Evolutionary conservation across 305 asterid species (phyloP).

Genomic region (Fraxinus platypoda): DNA sequence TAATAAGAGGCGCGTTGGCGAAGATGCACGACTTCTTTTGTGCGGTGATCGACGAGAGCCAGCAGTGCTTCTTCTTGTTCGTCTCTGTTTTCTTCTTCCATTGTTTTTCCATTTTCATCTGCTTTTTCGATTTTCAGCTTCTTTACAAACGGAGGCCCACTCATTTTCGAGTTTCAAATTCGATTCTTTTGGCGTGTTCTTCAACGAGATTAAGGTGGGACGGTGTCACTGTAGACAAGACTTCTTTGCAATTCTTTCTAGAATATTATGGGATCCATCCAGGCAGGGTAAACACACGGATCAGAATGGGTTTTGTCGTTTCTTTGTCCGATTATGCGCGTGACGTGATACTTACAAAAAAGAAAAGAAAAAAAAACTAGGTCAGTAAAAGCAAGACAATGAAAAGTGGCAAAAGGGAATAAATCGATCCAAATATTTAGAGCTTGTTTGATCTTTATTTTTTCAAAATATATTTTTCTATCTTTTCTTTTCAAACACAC

Average conservation of each 20-base stretch:
- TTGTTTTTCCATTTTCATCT: constrained; percentile 1
- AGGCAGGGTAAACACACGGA: neutral
- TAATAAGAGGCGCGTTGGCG: constrained; percentile 33
- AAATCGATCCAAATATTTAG: no score
- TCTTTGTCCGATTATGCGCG: neutral
- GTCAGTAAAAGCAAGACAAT: neutral
- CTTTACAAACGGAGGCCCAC: constrained; percentile 12
- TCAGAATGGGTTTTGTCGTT: neutral
- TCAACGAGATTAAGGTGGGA: neutral
- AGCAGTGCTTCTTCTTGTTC: constrained; percentile 38
- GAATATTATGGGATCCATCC: neutral
- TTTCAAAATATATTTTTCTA: no score
- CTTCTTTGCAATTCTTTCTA: neutral
- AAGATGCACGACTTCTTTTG: constrained; percentile 34
- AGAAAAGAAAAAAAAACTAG: no score
- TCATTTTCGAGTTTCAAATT: constrained; percentile 5
- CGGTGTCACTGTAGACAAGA: neutral
- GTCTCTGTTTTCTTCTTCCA: constrained; percentile 18
- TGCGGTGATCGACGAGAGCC: constrained; percentile 40
- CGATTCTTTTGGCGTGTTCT: neutral
- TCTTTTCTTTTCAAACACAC: no score
- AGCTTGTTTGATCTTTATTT: no score
- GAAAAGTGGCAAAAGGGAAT: neutral
- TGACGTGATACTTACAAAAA: neutral
- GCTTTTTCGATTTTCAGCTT: constrained; percentile 14